phyloP scores from a whole-genome alignment of 2,329 filamentous ascomycete species.

The Colletotrichum cereale region DNA sequence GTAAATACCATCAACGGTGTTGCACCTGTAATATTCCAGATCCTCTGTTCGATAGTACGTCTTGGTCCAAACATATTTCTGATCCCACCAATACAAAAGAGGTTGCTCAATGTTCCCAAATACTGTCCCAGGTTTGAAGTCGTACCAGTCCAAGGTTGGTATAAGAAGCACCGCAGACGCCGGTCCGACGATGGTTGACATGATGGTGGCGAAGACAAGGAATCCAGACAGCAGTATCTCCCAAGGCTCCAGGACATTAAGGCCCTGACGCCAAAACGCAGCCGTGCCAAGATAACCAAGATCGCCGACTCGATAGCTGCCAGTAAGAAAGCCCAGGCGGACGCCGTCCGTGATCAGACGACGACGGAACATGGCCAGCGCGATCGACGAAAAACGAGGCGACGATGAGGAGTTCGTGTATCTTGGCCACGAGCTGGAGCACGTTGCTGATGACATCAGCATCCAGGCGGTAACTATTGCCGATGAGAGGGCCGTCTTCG shows the following conservation, averaged over 20 bases:
- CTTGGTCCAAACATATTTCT: too few relatives aligned
- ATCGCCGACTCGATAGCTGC: slow-evolving; percentile 32
- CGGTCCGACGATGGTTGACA: slow-evolving; percentile 21
- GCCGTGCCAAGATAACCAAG: background rate
- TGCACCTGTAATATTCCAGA: too few relatives aligned
- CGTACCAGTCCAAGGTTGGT: slow-evolving; percentile 18
- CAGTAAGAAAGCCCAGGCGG: slow-evolving; percentile 27
- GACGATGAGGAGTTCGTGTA: slow-evolving; percentile 20
- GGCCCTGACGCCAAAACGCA: slow-evolving; percentile 9
- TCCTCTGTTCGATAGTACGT: too few relatives aligned
- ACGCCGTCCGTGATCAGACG: slow-evolving; percentile 1
- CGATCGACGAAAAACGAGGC: slow-evolving; percentile 11
- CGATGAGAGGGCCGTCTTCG: background rate
- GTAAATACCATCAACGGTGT: too few relatives aligned
- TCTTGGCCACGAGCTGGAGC: slow-evolving; percentile 21
- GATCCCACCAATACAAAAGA: background rate
- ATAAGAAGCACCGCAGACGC: slow-evolving; percentile 33
- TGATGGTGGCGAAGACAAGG: slow-evolving; percentile 18
- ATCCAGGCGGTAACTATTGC: background rate
- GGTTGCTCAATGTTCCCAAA: background rate
- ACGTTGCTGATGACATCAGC: slow-evolving; percentile 10
- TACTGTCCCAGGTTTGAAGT: background rate
- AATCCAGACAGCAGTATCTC: background rate
- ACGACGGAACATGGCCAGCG: slow-evolving; percentile 8
- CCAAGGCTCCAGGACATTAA: background rate